Evolutionary conservation across 306 rosid species (phyloP).

Genomic region (Cucumis melo): DNA sequence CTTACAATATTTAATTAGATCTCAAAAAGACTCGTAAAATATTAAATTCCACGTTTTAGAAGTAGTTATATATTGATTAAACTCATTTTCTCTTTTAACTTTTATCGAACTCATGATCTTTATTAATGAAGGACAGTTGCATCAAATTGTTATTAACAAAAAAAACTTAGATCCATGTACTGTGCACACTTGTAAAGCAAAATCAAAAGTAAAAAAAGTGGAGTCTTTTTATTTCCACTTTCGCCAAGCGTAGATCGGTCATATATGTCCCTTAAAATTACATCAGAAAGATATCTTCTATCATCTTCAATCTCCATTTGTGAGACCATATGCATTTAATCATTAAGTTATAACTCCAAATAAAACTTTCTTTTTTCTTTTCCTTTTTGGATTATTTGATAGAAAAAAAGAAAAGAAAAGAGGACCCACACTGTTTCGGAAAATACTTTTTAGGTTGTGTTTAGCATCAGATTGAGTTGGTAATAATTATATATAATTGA

Average conservation of each 20-base stretch:
- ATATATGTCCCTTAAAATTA: constrained; percentile 4
- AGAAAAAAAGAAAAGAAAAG: neutral
- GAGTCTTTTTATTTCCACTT: neutral
- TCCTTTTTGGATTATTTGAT: neutral
- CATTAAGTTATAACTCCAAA: neutral
- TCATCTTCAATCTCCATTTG: neutral
- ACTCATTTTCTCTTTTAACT: too few relatives aligned
- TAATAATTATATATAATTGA: too few relatives aligned
- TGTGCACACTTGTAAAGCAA: neutral
- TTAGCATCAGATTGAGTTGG: too few relatives aligned
- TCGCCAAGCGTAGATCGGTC: neutral
- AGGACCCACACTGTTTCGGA: neutral
- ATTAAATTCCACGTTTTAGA: too few relatives aligned
- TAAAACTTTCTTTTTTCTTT: neutral
- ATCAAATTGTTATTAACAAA: too few relatives aligned
- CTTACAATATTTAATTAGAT: too few relatives aligned
- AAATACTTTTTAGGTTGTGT: neutral
- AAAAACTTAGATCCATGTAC: neutral
- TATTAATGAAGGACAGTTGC: too few relatives aligned
- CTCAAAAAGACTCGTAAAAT: too few relatives aligned
- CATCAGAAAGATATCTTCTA: neutral
- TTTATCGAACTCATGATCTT: too few relatives aligned
- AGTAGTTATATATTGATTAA: too few relatives aligned
- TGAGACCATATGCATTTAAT: neutral
- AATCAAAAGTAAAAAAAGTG: neutral